phyloP scores from a whole-genome alignment of 768 basidiomycete genomes.

The Russula sp. region DNA sequence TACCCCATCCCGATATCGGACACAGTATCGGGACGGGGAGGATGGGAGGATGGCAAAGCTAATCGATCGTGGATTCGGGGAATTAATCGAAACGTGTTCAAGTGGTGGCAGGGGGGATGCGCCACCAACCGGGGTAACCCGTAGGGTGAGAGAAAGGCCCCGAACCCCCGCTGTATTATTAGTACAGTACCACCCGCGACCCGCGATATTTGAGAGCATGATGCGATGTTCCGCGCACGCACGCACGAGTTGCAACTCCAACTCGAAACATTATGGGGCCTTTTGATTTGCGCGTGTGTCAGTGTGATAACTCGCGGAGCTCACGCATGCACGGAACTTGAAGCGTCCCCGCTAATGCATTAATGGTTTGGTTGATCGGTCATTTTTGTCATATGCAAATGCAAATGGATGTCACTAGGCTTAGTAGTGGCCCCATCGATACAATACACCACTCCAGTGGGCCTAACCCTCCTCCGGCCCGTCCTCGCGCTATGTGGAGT shows the following conservation, averaged over 20 bases:
- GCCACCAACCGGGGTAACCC: slow-evolving; percentile 3
- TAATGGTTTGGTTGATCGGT: too few relatives aligned
- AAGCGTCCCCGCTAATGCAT: not conserved
- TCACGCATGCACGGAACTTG: slow-evolving; percentile 11
- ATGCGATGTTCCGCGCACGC: too few relatives aligned
- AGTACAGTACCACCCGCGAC: too few relatives aligned
- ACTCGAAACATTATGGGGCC: not conserved
- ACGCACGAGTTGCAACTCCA: not conserved
- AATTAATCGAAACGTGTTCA: slow-evolving; percentile 20
- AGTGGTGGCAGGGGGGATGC: slow-evolving; percentile 19
- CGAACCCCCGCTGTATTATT: too few relatives aligned
- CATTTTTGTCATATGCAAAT: too few relatives aligned
- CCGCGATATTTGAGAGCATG: too few relatives aligned
- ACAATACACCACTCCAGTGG: too few relatives aligned
- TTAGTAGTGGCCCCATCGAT: too few relatives aligned
- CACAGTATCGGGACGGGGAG: not conserved
- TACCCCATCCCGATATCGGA: slow-evolving; percentile 12
- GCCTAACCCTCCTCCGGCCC: too few relatives aligned
- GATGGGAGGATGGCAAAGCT: not conserved
- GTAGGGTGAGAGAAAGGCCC: not conserved
- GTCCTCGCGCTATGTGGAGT: too few relatives aligned
- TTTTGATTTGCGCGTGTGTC: not conserved
- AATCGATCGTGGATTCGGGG: not conserved
- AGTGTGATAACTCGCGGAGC: slow-evolving; percentile 6
- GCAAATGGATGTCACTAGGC: too few relatives aligned